phyloP scores from a whole-genome alignment of 164 flowering plant species.

The Berberis vulgaris region DNA sequence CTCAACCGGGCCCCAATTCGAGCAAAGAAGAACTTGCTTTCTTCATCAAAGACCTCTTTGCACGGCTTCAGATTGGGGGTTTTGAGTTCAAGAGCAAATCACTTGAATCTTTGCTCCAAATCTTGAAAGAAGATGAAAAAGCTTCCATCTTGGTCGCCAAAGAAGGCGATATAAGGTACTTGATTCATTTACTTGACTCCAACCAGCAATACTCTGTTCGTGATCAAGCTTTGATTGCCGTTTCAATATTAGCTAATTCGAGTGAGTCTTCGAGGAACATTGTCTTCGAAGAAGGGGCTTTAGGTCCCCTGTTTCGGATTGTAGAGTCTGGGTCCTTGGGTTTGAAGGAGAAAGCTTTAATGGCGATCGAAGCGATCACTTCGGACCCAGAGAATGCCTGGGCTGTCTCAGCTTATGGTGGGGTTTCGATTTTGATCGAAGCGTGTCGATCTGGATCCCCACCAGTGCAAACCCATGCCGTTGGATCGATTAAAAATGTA shows the following conservation, averaged over 20 bases:
- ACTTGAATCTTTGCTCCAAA: slow-evolving; percentile 51
- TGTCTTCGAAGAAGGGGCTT: slow-evolving; percentile 66
- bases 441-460: too few relatives aligned
- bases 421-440: slow-evolving; percentile 17
- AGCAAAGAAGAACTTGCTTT: slow-evolving; percentile 41
- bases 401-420: slow-evolving; percentile 70
- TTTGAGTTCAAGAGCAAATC: slow-evolving; percentile 66
- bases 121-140: slow-evolving; percentile 42
- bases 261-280: slow-evolving; percentile 31
- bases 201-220: slow-evolving; percentile 25
- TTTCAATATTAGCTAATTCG: slow-evolving; percentile 30
- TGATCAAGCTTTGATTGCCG: slow-evolving; percentile 45
- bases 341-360: slow-evolving; percentile 51
- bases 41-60: slow-evolving; percentile 53
- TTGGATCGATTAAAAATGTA: too few relatives aligned
- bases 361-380: slow-evolving; percentile 59
- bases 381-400: slow-evolving; percentile 59
- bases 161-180: slow-evolving; percentile 49
- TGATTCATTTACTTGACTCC: slow-evolving; percentile 52
- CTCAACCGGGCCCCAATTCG: slow-evolving; percentile 47
- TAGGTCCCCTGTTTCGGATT: slow-evolving; percentile 59
- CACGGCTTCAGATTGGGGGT: slow-evolving; percentile 73
- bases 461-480: too few relatives aligned
- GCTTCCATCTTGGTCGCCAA: slow-evolving; percentile 36
- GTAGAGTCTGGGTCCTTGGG: slow-evolving; percentile 42